Evolutionary conservation across 345 rosid species (phyloP), one percentile per base, ranked within the genome.

Genomic region (Lepidium africanum): DNA sequence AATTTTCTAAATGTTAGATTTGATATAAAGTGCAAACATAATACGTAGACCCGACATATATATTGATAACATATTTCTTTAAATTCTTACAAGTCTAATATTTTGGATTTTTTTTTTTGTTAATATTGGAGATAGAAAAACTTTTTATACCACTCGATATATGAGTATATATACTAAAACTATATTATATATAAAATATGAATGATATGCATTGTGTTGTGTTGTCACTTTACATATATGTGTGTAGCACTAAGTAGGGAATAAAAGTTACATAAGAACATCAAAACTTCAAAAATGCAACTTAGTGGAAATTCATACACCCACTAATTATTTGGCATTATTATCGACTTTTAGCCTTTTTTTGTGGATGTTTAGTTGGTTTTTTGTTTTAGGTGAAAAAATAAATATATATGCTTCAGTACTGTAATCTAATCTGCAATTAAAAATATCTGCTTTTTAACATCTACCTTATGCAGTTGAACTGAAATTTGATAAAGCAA

Each of bases 311-410:
- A 66, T 51, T 52, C 72, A 66, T 66, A 66, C 60, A 67, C 50
- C 77, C 77, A 73, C 77, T 73, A 73, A 73, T 66, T 21, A 23
- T 59, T 73, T 73, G 77, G 72, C 72, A 73, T 73, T 66, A 73
- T 67, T 66, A 56, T 59, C 56, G 1, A 59, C 77, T 73, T 73
- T 66, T 50, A 42, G 56, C 49, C 55, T 59, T 72, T 72, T 59
- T 72, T 72, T 72, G 43, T 58, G 71, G 39, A n/a, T 39, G 58
- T 73, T 65, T 57, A 55, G 45, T 65, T 72, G 59, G 70, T 25
- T 63, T 30, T 49, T 66, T 51, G 55, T 66, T 73, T 42, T 73
- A 51, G 42, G 57, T 73, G 71, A 37, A 59, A 2, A 23, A 30
- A 30, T 30, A 30, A 6, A 30, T 25, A 27, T 27, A 27, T 27